Base-by-base conservation (phyloP, 2,329 filamentous ascomycete genomes). In the Diaporthe batatas region DNA sequence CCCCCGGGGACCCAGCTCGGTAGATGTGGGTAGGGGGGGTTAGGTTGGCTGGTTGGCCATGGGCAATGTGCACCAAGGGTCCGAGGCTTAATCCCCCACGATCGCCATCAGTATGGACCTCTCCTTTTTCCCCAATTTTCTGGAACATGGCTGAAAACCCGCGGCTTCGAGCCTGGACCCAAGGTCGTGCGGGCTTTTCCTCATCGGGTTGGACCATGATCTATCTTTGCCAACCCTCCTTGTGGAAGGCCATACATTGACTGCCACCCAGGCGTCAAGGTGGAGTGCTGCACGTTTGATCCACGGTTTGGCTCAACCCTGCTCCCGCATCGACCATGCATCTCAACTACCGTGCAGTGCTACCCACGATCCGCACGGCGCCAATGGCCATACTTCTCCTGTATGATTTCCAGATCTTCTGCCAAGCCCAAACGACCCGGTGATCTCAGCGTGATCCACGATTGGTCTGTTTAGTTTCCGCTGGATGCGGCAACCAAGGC, bases 241-340 rank as follows among this genome's bases (percentile, higher is more conserved):
- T 51, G 39, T 32, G 18, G 25, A 25, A 42, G 42, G 51, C 59
- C 32, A 59, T 36, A 25, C 55, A 25, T 29, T 29, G 29, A 29
- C 6, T n/a, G 25, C 55, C 55, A 42, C 18, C 36, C 34, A 59
- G n/a, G n/a, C 39, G 8, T 25, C 32, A 58, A 34, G 36, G n/a
- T 53, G 34, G 55, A 29, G 55, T 11, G 25, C 54, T 36, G 68
- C 36, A 29, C 68, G 72, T 73, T 72, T 73, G 72, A 73, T 73
- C 72, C 72, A 58, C 72, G 71, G 72, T 73, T 73, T 73, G 69
- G 72, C 62, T 67, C 47, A 53, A 49, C 72, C 72, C 44, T 71
- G 72, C 54, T 72, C 58, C 57, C 71, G 55, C 71, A 71, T 65
- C 57, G 21, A 55, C 12, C 69, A 11, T 42, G 34, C 62, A 53